Conservation (phyloP, 2,329 filamentous ascomycete genomes). For the Escovopsis sp. region DNA sequence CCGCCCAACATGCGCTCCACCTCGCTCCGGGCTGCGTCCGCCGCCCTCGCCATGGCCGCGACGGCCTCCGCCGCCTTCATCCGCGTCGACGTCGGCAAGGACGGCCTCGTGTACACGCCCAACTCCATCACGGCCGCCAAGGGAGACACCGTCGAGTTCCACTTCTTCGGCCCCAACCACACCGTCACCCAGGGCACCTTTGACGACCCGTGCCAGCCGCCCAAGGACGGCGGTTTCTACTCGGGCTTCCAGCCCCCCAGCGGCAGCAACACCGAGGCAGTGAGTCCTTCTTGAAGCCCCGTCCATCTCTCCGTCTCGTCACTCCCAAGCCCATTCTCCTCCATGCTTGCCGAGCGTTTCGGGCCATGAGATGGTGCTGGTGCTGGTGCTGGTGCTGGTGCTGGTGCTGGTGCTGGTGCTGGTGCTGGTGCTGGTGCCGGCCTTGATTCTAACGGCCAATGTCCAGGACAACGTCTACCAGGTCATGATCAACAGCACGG, state of each 20-base stretch:
- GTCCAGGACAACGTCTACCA: conserved; percentile 8
- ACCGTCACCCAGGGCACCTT: conserved; percentile 2
- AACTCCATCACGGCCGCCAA: conserved; percentile 1
- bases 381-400: no score
- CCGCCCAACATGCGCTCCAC: background rate
- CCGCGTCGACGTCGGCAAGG: conserved; percentile 2
- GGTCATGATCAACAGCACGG: conserved; percentile 10
- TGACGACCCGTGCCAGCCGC: conserved; percentile 1
- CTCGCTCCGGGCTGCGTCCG: background rate
- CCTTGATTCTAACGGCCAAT: background rate
- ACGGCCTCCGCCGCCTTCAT: conserved; percentile 1
- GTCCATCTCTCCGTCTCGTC: no score
- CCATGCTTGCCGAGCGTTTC: no score
- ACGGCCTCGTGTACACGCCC: conserved; percentile 1
- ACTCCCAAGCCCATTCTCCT: no score
- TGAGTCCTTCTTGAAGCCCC: background rate
- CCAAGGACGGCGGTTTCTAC: conserved; percentile 2
- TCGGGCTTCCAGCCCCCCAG: conserved; percentile 2
- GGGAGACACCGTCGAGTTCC: conserved; percentile 1
- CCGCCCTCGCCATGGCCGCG: conserved; percentile 25
- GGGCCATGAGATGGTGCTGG: no score
- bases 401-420: no score
- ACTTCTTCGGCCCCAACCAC: conserved; percentile 2
- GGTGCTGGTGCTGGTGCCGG: no score
- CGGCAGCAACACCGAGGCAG: background rate